phyloP scores from a whole-genome alignment of 140 eudicot genomes.

The Ambrosia hybrid region DNA sequence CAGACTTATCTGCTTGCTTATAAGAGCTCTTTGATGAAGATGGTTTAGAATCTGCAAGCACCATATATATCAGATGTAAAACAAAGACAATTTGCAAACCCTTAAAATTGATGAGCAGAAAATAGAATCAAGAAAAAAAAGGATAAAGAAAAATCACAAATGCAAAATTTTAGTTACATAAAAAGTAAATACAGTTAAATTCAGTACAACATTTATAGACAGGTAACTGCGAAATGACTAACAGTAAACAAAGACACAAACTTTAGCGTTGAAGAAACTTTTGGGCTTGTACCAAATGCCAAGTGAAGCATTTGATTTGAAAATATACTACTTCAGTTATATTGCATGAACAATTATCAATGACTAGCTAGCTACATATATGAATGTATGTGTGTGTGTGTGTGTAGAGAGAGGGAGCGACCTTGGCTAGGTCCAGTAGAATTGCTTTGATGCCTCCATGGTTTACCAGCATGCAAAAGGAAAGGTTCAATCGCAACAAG shows the following conservation, averaged over 20 bases:
- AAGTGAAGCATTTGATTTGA: background rate
- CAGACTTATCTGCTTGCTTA: constrained; percentile 46
- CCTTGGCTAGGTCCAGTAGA: constrained; percentile 54
- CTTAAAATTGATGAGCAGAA: background rate
- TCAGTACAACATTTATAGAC: background rate
- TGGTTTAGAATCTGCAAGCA: constrained; percentile 54
- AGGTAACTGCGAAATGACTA: background rate
- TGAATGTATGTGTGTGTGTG: background rate
- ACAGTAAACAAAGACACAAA: background rate
- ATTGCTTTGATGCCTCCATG: constrained; percentile 61
- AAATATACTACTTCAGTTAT: background rate
- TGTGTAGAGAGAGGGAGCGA: constrained; percentile 15
- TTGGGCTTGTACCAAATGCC: background rate
- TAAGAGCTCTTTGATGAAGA: constrained; percentile 45
- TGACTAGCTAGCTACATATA: too few species aligned
- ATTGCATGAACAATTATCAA: background rate
- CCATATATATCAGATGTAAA: constrained; percentile 13
- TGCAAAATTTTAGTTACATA: constrained; percentile 8
- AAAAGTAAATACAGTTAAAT: background rate
- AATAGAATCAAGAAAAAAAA: background rate
- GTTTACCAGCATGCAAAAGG: constrained; percentile 89
- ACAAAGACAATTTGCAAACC: background rate
- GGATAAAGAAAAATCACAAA: background rate
- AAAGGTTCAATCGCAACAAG: constrained; percentile 84
- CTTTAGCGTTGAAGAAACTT: background rate